Base-by-base conservation (phyloP, 805 yeast genomes). In the Hemisphaericaspora nanyangensis region DNA sequence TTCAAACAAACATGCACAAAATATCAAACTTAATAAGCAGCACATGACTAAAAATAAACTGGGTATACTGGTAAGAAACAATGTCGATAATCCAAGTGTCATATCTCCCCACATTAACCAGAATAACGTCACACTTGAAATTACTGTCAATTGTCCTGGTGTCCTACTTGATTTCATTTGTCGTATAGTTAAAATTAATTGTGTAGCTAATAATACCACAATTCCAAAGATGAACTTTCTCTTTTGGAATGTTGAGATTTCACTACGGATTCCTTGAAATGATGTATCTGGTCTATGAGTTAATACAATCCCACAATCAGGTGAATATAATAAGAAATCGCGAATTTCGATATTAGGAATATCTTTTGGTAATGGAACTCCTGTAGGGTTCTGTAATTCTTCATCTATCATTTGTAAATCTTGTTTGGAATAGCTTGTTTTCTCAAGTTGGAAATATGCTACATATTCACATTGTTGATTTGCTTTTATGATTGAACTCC, bases 301-400 rank as follows among this genome's bases (percentile, higher is more conserved):
- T 4, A 86, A 44, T 2, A 74, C 55, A 2, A 82, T 53, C 0
- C 90, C 95, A 66, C 98, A 90, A 55, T 90, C 95, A 0, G 97
- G 97, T 0, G 96, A 87, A 52, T 85, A 89, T 15, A 87, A 43
- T 11, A 87, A 45, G 6, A 83, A 88, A 8, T 72, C 60, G 2
- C 72, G 56, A 7, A 90, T 51, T 24, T 62, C 63, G 13, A 90
- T 47, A 0, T 58, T 51, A 0, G 96, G 96, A 5, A 82, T 54
- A 1, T 52, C 43, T 3, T 40, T 28, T 13, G 74, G 70, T 12
- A 80, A 72, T 2, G 96, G 96, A 44, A 85, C 66, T 0, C 97
- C 97, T n/a, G 75, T 54, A 1, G 96, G 97, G 45, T 73, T 66
- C 8, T 48, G 55, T 16, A 89, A 61, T 56, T 90, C 98, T 27